A percentile compares a stretch with the other conserved stretches of the same genome.
Conservation (phyloP, 768 basidiomycete species). For the Lepiota brunneoincarnata region DNA sequence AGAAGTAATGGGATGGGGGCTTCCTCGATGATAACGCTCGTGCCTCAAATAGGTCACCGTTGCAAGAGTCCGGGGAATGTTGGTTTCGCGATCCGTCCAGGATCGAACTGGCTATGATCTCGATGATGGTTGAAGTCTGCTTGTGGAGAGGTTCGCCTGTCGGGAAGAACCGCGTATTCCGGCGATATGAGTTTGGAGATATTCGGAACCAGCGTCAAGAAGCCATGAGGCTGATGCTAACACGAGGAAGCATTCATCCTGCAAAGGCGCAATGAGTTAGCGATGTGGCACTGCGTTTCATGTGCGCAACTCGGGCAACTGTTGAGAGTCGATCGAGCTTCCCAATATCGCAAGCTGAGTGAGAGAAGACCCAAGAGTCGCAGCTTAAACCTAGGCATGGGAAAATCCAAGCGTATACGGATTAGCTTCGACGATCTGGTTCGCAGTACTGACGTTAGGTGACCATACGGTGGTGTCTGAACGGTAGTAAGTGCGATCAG, state of each 20-base stretch:
- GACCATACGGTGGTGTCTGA: too few relatives aligned
- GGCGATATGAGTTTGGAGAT: not conserved
- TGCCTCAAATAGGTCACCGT: too few relatives aligned
- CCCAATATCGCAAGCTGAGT: not conserved
- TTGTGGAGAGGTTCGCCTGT: not conserved
- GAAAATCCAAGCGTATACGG: too few relatives aligned
- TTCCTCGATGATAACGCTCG: too few relatives aligned
- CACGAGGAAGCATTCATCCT: slow-evolving; percentile 1
- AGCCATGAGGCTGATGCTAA: not conserved
- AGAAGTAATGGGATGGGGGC: too few relatives aligned
- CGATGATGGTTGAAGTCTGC: not conserved
- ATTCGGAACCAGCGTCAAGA: not conserved
- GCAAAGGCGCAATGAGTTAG: not conserved
- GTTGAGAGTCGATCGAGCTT: not conserved
- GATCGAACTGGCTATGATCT: not conserved
- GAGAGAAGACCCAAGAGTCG: too few relatives aligned
- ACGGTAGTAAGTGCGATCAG: too few relatives aligned
- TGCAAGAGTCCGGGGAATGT: too few relatives aligned
- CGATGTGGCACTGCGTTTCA: not conserved
- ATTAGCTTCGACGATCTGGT: too few relatives aligned
- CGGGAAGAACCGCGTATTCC: not conserved
- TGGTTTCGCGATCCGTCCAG: too few relatives aligned
- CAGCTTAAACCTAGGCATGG: too few relatives aligned
- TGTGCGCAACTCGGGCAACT: not conserved
- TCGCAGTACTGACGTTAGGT: too few relatives aligned